A percentile compares a stretch with the other conserved stretches of the same genome.
Conservation (phyloP, 371 early-diverging fungal species). For the Syncephalastrum racemosum region DNA sequence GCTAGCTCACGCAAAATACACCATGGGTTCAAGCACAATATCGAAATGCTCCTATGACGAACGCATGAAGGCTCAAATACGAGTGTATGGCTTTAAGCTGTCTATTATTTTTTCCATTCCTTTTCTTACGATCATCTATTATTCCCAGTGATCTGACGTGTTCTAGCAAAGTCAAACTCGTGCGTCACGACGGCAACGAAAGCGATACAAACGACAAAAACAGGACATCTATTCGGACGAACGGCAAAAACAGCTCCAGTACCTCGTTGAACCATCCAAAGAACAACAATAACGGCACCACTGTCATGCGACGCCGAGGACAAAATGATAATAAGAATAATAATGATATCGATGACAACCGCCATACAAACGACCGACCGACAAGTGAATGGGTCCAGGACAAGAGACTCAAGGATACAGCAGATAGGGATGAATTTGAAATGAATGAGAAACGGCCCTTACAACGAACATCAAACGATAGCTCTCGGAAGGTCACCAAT, state of each 20-base stretch:
- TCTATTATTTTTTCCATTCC: too few relatives aligned
- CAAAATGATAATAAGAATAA: too few relatives aligned
- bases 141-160: background rate
- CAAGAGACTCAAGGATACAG: conserved; percentile 14
- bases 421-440: conserved; percentile 15
- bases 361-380: too few relatives aligned
- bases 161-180: background rate
- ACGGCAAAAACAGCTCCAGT: too few relatives aligned
- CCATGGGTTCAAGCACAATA: conserved; percentile 50
- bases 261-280: too few relatives aligned
- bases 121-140: too few relatives aligned
- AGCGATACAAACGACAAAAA: background rate
- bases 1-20: conserved; percentile 56
- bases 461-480: background rate
- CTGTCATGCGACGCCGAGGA: too few relatives aligned
- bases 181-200: conserved; percentile 6
- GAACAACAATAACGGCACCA: too few relatives aligned
- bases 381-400: conserved; percentile 21
- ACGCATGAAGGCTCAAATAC: conserved; percentile 49
- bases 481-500: conserved; percentile 20
- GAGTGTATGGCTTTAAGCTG: conserved; percentile 27
- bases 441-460: conserved; percentile 18
- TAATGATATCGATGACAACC: too few relatives aligned
- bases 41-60: conserved; percentile 51
- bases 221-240: too few relatives aligned